Conservation (phyloP, 306 rosid species). For the Cajanus cajan region DNA sequence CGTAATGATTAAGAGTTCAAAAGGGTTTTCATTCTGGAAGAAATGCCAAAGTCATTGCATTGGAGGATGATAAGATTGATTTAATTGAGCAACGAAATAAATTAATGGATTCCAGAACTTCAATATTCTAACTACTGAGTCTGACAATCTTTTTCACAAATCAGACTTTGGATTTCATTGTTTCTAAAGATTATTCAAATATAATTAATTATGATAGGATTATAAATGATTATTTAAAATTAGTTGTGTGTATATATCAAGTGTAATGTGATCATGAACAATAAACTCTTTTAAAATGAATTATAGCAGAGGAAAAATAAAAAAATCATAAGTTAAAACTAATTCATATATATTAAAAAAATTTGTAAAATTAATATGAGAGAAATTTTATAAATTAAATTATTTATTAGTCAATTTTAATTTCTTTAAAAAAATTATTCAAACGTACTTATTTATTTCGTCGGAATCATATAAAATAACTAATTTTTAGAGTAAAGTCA, state of each 20-base stretch:
- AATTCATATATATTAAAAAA: too few relatives aligned
- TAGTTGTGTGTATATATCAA: background rate
- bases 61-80: constrained; percentile 25
- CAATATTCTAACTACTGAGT: background rate
- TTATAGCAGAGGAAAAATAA: too few relatives aligned
- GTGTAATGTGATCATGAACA: too few relatives aligned
- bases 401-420: too few relatives aligned
- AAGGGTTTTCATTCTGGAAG: constrained; percentile 28
- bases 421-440: too few relatives aligned
- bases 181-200: background rate
- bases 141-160: background rate
- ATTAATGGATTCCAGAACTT: constrained; percentile 26
- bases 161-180: background rate
- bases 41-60: constrained; percentile 31
- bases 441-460: too few relatives aligned
- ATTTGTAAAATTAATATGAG: too few relatives aligned
- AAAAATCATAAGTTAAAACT: too few relatives aligned
- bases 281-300: too few relatives aligned
- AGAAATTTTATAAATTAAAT: too few relatives aligned
- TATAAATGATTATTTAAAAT: background rate
- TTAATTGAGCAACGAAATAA: constrained; percentile 35
- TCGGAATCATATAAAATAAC: too few relatives aligned
- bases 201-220: background rate
- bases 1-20: constrained; percentile 42
- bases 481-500: too few relatives aligned